phyloP scores from a whole-genome alignment of 768 basidiomycete species.

The Mrakia frigida region DNA sequence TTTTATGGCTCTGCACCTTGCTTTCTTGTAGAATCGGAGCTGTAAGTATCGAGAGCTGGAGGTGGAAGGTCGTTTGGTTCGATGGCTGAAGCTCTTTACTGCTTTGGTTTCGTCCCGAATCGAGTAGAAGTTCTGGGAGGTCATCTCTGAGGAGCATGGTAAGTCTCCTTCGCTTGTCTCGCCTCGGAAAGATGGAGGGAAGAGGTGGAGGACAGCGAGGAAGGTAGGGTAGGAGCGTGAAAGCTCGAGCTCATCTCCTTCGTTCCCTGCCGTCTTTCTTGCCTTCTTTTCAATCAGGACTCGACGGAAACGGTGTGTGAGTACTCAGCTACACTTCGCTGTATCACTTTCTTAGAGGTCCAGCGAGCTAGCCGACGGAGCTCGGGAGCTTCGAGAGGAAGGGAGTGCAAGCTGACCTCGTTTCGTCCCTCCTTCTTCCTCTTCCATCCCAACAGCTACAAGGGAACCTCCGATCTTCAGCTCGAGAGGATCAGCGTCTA shows the following conservation, averaged over 20 bases:
- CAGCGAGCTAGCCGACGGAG: neutral
- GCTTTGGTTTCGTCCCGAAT: neutral
- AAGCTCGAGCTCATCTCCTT: neutral
- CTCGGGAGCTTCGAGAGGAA: neutral
- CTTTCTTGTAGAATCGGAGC: conserved; percentile 36
- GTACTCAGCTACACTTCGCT: neutral
- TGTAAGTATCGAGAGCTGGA: conserved; percentile 11
- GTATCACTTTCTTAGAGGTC: neutral
- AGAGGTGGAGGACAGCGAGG: too few relatives aligned
- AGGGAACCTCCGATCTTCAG: conserved; percentile 89
- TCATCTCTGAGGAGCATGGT: conserved; percentile 76
- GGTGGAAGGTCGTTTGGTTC: neutral
- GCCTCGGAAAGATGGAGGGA: neutral
- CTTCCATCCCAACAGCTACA: conserved; percentile 53
- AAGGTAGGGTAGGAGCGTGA: neutral
- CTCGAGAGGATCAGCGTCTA: conserved; percentile 92
- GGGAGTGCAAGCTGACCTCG: neutral
- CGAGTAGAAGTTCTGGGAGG: conserved; percentile 59
- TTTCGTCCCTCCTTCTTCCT: neutral
- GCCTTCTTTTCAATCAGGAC: conserved; percentile 58
- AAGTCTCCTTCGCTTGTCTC: neutral
- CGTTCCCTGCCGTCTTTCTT: neutral
- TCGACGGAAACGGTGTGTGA: conserved; percentile 75
- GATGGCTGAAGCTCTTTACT: neutral
- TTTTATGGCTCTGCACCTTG: neutral